A percentile compares a stretch with the other conserved stretches of the same genome.
phyloP scores from a whole-genome alignment of 83 land plant species.

The Picea mariana region DNA sequence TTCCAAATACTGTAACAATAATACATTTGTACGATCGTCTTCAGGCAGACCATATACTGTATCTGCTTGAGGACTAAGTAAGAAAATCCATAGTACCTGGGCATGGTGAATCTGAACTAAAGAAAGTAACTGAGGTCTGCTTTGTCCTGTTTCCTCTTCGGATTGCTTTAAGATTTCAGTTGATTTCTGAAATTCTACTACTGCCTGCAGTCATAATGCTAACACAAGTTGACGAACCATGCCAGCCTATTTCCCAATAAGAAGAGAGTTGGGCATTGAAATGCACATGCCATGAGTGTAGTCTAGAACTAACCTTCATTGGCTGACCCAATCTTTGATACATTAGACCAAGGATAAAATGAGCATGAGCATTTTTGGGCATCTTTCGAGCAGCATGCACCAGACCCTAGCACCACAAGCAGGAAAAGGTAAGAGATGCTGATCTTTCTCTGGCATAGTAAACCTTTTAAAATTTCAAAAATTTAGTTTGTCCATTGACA shows the following conservation, averaged over 20 bases:
- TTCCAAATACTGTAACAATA: neutral
- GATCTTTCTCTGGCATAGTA: neutral
- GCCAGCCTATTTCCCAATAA: neutral
- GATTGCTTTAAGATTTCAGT: slow-evolving; percentile 56
- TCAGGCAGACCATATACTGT: neutral
- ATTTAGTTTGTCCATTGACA: neutral
- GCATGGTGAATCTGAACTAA: slow-evolving; percentile 76
- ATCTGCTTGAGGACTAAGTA: neutral
- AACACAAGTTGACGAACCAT: slow-evolving; percentile 2
- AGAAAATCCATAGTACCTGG: slow-evolving; percentile 42
- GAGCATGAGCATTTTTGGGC: slow-evolving; percentile 92
- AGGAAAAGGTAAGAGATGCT: neutral
- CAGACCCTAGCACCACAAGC: slow-evolving; percentile 49
- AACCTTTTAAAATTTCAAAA: neutral
- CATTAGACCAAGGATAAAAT: slow-evolving; percentile 83
- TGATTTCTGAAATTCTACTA: slow-evolving; percentile 75
- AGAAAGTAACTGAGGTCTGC: slow-evolving; percentile 69
- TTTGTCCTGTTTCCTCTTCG: slow-evolving; percentile 63
- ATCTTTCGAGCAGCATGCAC: slow-evolving; percentile 79
- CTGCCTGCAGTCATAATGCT: slow-evolving; percentile 50
- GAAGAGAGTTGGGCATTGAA: slow-evolving; percentile 1
- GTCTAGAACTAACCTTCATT: slow-evolving; percentile 53
- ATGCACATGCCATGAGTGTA: neutral
- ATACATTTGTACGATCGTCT: neutral
- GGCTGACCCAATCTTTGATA: slow-evolving; percentile 83